Base-by-base conservation (phyloP, 106 monocot genomes). In the Acorus calamus region DNA sequence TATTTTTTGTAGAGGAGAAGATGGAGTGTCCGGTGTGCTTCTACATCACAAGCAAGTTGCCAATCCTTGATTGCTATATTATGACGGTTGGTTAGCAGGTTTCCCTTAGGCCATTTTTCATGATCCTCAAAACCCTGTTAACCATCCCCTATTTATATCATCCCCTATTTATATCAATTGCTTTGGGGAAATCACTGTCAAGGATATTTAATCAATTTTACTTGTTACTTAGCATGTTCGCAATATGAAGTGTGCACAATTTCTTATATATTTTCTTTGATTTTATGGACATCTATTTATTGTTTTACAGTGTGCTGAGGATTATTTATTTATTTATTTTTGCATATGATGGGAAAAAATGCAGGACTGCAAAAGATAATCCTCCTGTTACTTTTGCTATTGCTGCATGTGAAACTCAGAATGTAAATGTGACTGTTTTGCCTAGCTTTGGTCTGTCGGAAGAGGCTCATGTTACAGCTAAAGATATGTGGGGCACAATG, bases 351-450 rank as follows among this genome's bases (percentile, higher is more conserved):
- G 28, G 28, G 52, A 71, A 68, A 59, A 67, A 48, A 54, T 80
- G 66, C 92, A 99, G 98, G 73, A 99, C 92, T 61, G 83, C 78
- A 12, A 92, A 88, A 65, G 92, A 91, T 75, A 88, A 99, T 56
- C 92, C 92, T 53, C 98, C 98, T 61, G 98, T 99, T 49, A 92
- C 92, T 43, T 99, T 88, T 73, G 87, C 98, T 49, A 81, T 99
- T 73, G 98, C 98, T 81, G 98, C 98, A 28, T 99, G 81, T 62
- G 98, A 99, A 81, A 99, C 92, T 72, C 98, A 99, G 66, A 99
- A 99, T 77, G 92, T 92, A 45, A 92, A 75, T 69, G 98, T 99
- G 45, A 92, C 98, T 11, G 92, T 99, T 57, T 81, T 99, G 62
- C 92, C 98, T 11, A 65, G 57, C 49, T 99, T 99, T 83, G 79